Percentiles rank a stretch among this genome's conserved stretches.
These are phyloP conservation scores for Colletotrichum magnum DNA, from an alignment of 2,329 filamentous ascomycete species.

Conservation along the genomic window DNA sequence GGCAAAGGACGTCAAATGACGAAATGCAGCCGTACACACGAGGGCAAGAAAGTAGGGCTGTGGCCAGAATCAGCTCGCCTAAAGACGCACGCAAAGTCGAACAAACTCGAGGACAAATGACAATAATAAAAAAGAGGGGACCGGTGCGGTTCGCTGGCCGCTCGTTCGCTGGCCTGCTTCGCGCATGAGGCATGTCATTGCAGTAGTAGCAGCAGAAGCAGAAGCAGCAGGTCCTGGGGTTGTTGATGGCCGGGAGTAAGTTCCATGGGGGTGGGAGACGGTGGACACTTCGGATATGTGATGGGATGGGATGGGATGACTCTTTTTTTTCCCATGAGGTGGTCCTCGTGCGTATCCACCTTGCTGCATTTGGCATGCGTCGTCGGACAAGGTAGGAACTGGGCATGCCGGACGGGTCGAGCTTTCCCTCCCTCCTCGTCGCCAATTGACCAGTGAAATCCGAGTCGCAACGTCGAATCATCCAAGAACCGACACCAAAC, in stretches of 20 bases:
- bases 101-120: background rate
- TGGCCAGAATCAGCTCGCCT: constrained; percentile 11
- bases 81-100: constrained; percentile 10
- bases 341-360: background rate
- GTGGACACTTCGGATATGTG: background rate
- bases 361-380: constrained; percentile 20
- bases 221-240: too few relatives aligned
- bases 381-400: background rate
- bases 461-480: constrained; percentile 27
- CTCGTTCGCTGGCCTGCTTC: background rate
- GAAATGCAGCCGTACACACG: background rate
- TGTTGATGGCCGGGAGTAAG: background rate
- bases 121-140: background rate
- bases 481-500: background rate
- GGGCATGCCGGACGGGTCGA: background rate
- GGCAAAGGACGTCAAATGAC: background rate
- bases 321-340: constrained; percentile 16
- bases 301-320: constrained; percentile 14
- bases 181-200: constrained; percentile 32
- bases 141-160: constrained; percentile 2
- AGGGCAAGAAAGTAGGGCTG: constrained; percentile 33
- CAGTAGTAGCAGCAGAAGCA: background rate
- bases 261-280: background rate
- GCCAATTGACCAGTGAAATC: constrained; percentile 37
- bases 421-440: too few relatives aligned